Conservation (phyloP, 2,329 filamentous ascomycete species). For the Ophiostoma sp. region DNA sequence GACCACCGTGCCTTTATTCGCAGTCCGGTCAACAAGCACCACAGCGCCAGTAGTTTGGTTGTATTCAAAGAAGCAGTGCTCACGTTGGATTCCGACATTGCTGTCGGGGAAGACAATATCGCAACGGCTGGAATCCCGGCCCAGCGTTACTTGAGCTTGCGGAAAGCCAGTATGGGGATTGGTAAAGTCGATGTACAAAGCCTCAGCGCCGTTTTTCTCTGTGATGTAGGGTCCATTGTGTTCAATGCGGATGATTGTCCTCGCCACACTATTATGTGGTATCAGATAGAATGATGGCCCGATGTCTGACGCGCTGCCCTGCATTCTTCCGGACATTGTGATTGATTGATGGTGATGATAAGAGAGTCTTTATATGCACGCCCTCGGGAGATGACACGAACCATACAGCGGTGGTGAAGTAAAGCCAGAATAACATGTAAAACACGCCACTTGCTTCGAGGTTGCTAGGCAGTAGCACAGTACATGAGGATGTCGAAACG, state of each 20-base stretch:
- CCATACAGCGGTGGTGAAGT: too few relatives aligned
- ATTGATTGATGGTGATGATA: background rate
- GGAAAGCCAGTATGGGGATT: background rate
- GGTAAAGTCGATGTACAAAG: background rate
- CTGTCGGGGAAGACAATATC: background rate
- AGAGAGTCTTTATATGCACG: background rate
- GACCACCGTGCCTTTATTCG: constrained; percentile 27
- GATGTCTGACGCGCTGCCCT: background rate
- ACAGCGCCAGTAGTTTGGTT: constrained; percentile 30
- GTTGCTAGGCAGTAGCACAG: background rate
- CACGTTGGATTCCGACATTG: background rate
- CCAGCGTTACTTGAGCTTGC: background rate
- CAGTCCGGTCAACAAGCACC: constrained; percentile 30
- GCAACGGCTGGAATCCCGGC: background rate
- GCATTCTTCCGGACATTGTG: background rate
- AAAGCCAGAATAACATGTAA: background rate
- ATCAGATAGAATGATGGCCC: background rate
- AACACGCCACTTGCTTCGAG: too few relatives aligned
- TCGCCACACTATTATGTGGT: background rate
- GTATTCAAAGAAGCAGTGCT: constrained; percentile 25
- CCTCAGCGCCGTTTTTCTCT: background rate
- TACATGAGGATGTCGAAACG: background rate
- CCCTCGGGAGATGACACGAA: too few relatives aligned
- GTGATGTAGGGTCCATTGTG: background rate
- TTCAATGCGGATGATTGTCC: background rate